These are phyloP conservation scores for Hymenotorrendiella dingleyae DNA, from an alignment of 2,329 filamentous ascomycete genomes.

Conservation along the genomic window DNA sequence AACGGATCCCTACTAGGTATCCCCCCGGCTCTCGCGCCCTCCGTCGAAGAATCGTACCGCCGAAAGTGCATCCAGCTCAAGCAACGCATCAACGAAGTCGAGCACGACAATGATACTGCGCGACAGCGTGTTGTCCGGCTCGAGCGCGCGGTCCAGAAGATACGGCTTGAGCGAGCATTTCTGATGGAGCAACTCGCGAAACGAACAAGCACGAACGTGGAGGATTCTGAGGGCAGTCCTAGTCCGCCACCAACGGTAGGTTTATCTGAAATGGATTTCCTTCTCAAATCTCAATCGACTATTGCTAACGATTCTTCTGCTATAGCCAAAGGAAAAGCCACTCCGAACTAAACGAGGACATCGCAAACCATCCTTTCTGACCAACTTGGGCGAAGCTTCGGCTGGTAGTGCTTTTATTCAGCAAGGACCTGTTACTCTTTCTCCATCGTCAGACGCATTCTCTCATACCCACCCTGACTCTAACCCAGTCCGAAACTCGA, in stretches of 20 bases:
- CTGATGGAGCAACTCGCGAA: constrained; percentile 67
- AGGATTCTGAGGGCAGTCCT: constrained; percentile 73
- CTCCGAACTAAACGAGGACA: constrained; percentile 69
- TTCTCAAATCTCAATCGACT: no score
- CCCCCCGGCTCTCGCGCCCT: constrained; percentile 67
- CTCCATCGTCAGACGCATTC: constrained; percentile 47
- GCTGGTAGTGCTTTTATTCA: constrained; percentile 40
- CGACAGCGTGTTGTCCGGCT: constrained; percentile 73
- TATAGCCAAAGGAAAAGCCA: constrained; percentile 71
- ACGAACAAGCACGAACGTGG: constrained; percentile 67
- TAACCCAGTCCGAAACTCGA: constrained; percentile 18
- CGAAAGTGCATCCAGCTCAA: constrained; percentile 94
- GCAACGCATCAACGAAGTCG: constrained; percentile 84
- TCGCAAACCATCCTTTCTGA: constrained; percentile 47
- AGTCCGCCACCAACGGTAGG: constrained; percentile 74
- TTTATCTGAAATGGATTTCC: no score
- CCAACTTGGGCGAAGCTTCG: constrained; percentile 32
- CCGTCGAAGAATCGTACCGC: constrained; percentile 92
- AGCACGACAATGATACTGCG: constrained; percentile 82
- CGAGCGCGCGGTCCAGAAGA: constrained; percentile 81
- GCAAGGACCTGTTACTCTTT: constrained; percentile 41
- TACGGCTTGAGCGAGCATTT: constrained; percentile 78
- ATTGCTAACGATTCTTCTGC: no score
- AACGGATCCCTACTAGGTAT: constrained; percentile 32
- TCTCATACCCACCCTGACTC: constrained; percentile 42